Percentiles rank a stretch among this genome's conserved stretches.
Evolutionary conservation across 148 eudicot genomes (phyloP).

Genomic region (Polygonum maritimum): DNA sequence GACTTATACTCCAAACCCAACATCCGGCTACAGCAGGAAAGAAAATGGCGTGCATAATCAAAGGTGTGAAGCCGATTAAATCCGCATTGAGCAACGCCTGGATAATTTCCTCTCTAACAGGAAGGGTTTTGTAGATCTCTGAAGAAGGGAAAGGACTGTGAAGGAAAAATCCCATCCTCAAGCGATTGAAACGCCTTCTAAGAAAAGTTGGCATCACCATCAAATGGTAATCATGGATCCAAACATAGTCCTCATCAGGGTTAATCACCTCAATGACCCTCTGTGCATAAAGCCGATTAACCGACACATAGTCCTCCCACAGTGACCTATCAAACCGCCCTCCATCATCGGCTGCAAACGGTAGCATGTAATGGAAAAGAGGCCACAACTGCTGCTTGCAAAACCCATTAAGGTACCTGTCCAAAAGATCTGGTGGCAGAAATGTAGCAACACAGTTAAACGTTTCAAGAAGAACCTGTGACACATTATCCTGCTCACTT

Average conservation of each 20-base stretch:
- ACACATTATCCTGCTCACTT: slow-evolving; percentile 35
- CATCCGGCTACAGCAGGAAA: slow-evolving; percentile 45
- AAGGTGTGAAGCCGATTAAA: slow-evolving; percentile 38
- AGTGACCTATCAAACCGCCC: slow-evolving; percentile 36
- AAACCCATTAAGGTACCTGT: slow-evolving; percentile 29
- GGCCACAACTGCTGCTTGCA: slow-evolving; percentile 46
- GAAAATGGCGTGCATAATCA: slow-evolving; percentile 41
- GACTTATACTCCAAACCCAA: slow-evolving; percentile 41
- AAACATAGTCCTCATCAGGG: slow-evolving; percentile 36
- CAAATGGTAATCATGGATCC: slow-evolving; percentile 45
- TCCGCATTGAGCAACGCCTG: slow-evolving; percentile 38
- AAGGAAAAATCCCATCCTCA: slow-evolving; percentile 44
- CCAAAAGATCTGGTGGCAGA: slow-evolving; percentile 21
- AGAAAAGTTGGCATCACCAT: slow-evolving; percentile 36
- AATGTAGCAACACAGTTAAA: slow-evolving; percentile 39
- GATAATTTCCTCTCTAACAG: slow-evolving; percentile 36
- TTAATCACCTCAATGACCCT: slow-evolving; percentile 37
- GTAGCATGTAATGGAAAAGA: slow-evolving; percentile 40
- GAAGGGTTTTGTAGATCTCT: slow-evolving; percentile 33
- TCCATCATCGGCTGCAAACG: slow-evolving; percentile 29
- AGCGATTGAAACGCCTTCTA: slow-evolving; percentile 28
- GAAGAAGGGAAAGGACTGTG: slow-evolving; percentile 39
- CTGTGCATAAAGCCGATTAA: slow-evolving; percentile 32
- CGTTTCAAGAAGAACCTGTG: slow-evolving; percentile 28
- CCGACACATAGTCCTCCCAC: slow-evolving; percentile 44